Evolutionary conservation across 2,329 filamentous ascomycete species (phyloP), one percentile per base, ranked within the genome.

Genomic region (Beauveria brongniartii): DNA sequence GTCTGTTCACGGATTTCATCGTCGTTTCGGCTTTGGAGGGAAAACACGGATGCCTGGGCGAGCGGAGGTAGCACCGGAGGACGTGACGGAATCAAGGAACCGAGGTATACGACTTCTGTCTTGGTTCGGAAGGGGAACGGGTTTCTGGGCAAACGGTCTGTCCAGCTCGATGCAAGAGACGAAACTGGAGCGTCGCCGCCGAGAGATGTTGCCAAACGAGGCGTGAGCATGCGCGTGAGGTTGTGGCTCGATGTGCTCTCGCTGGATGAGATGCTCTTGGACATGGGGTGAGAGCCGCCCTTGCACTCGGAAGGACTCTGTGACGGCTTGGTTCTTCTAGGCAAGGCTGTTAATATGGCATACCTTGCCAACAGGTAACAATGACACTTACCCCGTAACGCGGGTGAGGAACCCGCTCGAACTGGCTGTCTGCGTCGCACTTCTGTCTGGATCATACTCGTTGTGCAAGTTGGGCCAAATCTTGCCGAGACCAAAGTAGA

Each of bases 381-480:
- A 14, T 18, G 28, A 30, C 6, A 26, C 55, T 59, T 55, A 55
- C 61, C 10, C 46, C 1, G 54, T 41, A n/a, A n/a, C 20, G 14
- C 30, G 37, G 3, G 43, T 44, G 9, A 40, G 20, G n/a, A 43
- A 28, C 9, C 51, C 52, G 5, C 37, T 9, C n/a, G 55, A 59
- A 9, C 34, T 18, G 1, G 43, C 28, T 2, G 40, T 47, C 34
- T 41, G 55, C 44, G 50, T 41, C 14, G 55, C 64, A 3, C 55
- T 64, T 18, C 66, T 66, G 55, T 76, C 72, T 0, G 75, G 75
- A 34, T 75, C 70, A 57, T 77, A 77, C 64, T 75, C 74, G 12
- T 74, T 62, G 8, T 70, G 63, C 5, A 82, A 71, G 5, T 64
- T 63, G 0, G 80, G 77, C 63, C 80, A 82, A 20, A 79, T 18